Evolutionary conservation across 129 eudicot species (phyloP).

Genomic region (Tagetes erecta): DNA sequence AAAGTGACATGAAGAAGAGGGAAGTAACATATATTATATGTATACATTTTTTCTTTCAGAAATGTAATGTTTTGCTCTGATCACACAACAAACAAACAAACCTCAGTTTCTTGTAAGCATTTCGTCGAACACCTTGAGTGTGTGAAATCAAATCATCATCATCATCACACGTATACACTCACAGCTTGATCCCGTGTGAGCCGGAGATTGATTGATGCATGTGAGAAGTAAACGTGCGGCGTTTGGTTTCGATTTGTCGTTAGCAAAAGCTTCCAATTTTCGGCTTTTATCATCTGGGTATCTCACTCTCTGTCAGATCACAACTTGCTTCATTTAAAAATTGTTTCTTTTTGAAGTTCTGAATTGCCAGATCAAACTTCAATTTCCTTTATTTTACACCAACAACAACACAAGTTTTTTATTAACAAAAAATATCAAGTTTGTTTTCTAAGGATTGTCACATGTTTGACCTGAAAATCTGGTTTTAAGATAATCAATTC

Average conservation of each 20-base stretch:
- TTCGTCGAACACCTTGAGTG: constrained; percentile 18
- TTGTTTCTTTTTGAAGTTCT: constrained; percentile 26
- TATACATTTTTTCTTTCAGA: too few species aligned
- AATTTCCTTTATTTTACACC: constrained; percentile 24
- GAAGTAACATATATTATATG: background rate
- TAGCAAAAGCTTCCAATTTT: constrained; percentile 15
- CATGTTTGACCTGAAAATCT: constrained; percentile 53
- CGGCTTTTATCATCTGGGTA: constrained; percentile 20
- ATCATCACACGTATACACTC: background rate
- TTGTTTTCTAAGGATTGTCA: constrained; percentile 41
- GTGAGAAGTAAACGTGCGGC: constrained; percentile 24
- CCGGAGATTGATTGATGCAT: background rate
- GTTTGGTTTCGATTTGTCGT: constrained; percentile 23
- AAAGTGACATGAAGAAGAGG: constrained; percentile 7
- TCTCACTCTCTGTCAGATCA: constrained; percentile 36
- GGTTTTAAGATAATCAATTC: constrained; percentile 42
- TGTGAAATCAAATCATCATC: background rate
- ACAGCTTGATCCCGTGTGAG: too few species aligned
- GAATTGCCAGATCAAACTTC: constrained; percentile 43
- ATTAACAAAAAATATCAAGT: constrained; percentile 1
- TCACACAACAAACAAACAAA: too few species aligned
- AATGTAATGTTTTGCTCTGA: too few species aligned
- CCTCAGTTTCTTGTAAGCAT: constrained; percentile 15
- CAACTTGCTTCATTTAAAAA: constrained; percentile 22
- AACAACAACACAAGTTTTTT: constrained; percentile 24